Evolutionary conservation across 2,329 filamentous ascomycete genomes (phyloP).

Genomic region (Alternaria triticina): DNA sequence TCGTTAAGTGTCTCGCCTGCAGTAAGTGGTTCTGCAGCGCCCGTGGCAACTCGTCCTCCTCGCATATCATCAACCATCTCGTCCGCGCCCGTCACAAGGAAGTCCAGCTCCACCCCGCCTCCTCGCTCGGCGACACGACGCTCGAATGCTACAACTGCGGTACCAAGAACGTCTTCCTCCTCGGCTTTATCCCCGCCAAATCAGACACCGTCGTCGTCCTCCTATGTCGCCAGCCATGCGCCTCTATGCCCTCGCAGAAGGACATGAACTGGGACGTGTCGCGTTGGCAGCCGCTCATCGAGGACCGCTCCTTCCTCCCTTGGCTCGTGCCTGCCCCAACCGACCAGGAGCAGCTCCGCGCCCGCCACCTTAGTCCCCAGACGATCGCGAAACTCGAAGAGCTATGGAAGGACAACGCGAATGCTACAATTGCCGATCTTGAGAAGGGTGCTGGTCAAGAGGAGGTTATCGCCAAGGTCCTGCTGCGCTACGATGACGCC

Average conservation of each 20-base stretch:
- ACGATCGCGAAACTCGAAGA: conserved; percentile 97
- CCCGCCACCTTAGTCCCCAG: conserved; percentile 88
- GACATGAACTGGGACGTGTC: conserved; percentile 99
- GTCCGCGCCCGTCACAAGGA: conserved; percentile 98
- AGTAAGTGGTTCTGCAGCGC: conserved; percentile 99
- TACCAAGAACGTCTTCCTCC: conserved; percentile 97
- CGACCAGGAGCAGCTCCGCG: conserved; percentile 94
- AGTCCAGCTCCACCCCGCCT: conserved; percentile 93
- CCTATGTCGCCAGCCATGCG: conserved; percentile 94
- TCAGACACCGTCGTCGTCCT: conserved; percentile 98
- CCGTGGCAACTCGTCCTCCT: conserved; percentile 93
- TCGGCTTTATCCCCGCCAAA: conserved; percentile 98
- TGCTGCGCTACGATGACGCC: conserved; percentile 93
- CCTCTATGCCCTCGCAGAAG: conserved; percentile 91
- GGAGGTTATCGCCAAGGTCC: conserved; percentile 90
- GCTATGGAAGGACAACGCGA: conserved; percentile 96
- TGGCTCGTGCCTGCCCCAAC: conserved; percentile 92
- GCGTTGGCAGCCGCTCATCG: conserved; percentile 95
- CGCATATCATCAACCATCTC: conserved; percentile 97
- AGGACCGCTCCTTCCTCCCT: conserved; percentile 90
- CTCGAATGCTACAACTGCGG: conserved; percentile 99
- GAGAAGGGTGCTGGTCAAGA: conserved; percentile 92
- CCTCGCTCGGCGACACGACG: conserved; percentile 91
- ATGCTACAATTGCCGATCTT: conserved; percentile 85
- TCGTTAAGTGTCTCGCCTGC: conserved; percentile 94